phyloP scores from a whole-genome alignment of 345 rosid genomes.

The Erysimum cheiranthoides region DNA sequence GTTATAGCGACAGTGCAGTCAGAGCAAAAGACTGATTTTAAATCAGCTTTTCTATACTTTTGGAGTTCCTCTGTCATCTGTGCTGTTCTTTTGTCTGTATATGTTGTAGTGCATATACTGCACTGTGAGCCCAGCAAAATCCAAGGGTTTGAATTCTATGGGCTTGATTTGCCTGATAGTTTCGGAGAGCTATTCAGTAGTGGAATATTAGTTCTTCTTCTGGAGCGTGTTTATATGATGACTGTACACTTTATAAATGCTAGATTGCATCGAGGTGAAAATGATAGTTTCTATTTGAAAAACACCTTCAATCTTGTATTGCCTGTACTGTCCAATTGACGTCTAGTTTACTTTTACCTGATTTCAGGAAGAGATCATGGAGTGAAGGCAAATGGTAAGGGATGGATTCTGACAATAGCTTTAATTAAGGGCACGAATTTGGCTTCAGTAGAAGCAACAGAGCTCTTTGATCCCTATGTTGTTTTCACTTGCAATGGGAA shows the following conservation, averaged over 20 bases:
- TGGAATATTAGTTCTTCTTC: conserved; percentile 61
- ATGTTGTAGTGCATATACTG: conserved; percentile 63
- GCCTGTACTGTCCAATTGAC: not conserved
- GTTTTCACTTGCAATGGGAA: conserved; percentile 87
- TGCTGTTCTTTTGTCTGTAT: conserved; percentile 59
- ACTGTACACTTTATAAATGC: conserved; percentile 72
- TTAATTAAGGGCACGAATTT: conserved; percentile 73
- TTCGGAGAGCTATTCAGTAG: conserved; percentile 75
- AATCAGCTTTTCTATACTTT: conserved; percentile 66
- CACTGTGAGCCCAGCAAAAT: conserved; percentile 56
- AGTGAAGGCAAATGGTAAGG: conserved; percentile 71
- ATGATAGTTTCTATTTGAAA: not conserved
- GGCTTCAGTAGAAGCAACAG: conserved; percentile 64
- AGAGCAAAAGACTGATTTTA: conserved; percentile 66
- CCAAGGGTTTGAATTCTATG: conserved; percentile 74
- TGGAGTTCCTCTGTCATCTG: conserved; percentile 69
- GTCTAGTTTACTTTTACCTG: not conserved
- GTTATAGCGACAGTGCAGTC: conserved; percentile 68
- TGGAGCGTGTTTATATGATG: conserved; percentile 72
- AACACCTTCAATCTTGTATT: not conserved
- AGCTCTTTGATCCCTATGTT: conserved; percentile 74
- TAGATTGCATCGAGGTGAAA: conserved; percentile 67
- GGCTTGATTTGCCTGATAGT: conserved; percentile 90
- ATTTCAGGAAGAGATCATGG: conserved; percentile 71
- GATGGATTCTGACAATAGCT: conserved; percentile 93